Conservation (phyloP, 805 yeast species). For the Tetrapisispora arboricola region DNA sequence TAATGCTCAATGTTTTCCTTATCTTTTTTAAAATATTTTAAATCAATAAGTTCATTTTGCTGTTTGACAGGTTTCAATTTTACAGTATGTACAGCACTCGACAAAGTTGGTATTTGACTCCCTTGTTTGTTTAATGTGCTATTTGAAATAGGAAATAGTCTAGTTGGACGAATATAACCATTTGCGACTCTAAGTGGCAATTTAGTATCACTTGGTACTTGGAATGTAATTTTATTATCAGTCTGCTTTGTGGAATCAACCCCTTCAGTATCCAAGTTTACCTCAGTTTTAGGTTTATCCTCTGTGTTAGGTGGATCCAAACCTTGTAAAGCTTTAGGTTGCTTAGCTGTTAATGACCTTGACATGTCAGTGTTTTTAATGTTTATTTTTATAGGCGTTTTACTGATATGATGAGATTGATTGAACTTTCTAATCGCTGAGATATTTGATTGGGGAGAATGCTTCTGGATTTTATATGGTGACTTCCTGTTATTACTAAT, state of each 20-base stretch:
- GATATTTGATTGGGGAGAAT: neutral
- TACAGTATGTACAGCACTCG: neutral
- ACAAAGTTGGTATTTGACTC: constrained; percentile 15
- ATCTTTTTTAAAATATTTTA: neutral
- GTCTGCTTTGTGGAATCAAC: neutral
- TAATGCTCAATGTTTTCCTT: neutral
- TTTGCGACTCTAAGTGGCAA: constrained; percentile 1
- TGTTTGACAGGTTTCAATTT: too few species aligned
- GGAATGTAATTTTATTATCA: neutral
- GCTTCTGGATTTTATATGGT: neutral
- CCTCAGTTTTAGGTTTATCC: too few species aligned
- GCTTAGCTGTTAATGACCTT: neutral
- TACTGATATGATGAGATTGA: neutral
- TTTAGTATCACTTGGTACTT: neutral
- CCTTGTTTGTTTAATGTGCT: constrained; percentile 12
- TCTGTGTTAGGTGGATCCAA: neutral
- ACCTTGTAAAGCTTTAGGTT: neutral
- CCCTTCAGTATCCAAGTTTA: neutral
- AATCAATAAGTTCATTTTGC: neutral
- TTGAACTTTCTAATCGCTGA: too few species aligned
- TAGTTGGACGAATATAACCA: constrained; percentile 15
- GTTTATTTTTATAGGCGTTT: constrained; percentile 4
- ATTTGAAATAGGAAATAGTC: constrained; percentile 17
- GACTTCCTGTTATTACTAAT: neutral
- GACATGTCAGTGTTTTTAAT: neutral